Conservation (phyloP, 768 basidiomycete species). For the Boletus huronensis region DNA sequence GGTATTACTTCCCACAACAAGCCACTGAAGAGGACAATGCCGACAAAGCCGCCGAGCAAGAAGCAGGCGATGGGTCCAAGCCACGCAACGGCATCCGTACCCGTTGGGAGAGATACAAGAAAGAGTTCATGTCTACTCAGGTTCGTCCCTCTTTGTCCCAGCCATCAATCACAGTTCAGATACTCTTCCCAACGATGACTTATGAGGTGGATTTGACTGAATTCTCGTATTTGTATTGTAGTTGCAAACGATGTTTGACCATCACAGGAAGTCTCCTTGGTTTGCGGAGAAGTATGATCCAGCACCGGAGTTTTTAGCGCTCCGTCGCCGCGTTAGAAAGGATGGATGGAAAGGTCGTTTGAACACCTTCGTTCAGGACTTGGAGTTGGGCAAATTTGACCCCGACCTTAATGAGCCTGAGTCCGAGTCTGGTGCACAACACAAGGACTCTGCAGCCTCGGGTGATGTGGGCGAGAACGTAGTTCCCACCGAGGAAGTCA, state of each 20-base stretch:
- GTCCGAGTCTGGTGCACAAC: slow-evolving; percentile 45
- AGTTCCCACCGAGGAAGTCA: slow-evolving; percentile 49
- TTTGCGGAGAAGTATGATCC: slow-evolving; percentile 95
- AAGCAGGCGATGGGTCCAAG: slow-evolving; percentile 77
- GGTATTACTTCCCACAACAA: slow-evolving; percentile 68
- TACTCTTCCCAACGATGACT: slow-evolving; percentile 12
- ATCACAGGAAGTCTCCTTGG: slow-evolving; percentile 95
- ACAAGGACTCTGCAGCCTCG: slow-evolving; percentile 46
- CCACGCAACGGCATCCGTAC: slow-evolving; percentile 80
- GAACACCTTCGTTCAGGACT: slow-evolving; percentile 69
- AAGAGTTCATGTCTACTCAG: slow-evolving; percentile 83
- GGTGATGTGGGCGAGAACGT: slow-evolving; percentile 37
- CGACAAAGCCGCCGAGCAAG: slow-evolving; percentile 81
- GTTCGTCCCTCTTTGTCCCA: slow-evolving; percentile 48
- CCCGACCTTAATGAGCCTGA: slow-evolving; percentile 66
- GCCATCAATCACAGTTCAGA: slow-evolving; percentile 4
- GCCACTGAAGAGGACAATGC: slow-evolving; percentile 79
- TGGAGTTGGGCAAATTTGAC: slow-evolving; percentile 85
- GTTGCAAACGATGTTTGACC: slow-evolving; percentile 94
- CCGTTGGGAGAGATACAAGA: slow-evolving; percentile 93
- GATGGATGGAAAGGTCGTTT: slow-evolving; percentile 80
- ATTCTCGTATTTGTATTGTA: slow-evolving; percentile 46
- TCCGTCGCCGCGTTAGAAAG: slow-evolving; percentile 77
- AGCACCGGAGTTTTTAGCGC: slow-evolving; percentile 58
- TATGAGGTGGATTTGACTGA: slow-evolving; percentile 20